Conservation (phyloP, 2,329 filamentous ascomycete species). For the Verruconis gallopava region DNA sequence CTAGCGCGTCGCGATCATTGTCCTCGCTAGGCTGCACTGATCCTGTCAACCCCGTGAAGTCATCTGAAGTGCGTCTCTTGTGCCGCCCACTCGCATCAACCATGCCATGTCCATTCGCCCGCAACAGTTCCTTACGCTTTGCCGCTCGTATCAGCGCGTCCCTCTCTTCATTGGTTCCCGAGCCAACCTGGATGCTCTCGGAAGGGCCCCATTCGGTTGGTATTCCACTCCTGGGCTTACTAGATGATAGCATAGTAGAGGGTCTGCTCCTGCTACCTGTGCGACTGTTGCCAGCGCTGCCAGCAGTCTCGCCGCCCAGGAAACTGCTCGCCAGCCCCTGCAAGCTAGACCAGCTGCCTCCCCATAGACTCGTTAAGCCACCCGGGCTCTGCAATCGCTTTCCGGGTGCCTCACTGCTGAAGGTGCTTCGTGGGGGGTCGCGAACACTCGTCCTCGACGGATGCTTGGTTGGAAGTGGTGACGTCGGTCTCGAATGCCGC, state of each 20-base stretch:
- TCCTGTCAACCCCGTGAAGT: slow-evolving; percentile 33
- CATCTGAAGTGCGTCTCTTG: slow-evolving; percentile 59
- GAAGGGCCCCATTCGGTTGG: slow-evolving; percentile 37
- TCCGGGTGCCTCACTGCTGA: slow-evolving; percentile 1
- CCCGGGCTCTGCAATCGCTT: slow-evolving; percentile 16
- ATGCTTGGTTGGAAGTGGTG: slow-evolving; percentile 25
- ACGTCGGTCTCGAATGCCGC: slow-evolving; percentile 25
- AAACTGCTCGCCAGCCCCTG: slow-evolving; percentile 37
- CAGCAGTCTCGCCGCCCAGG: slow-evolving; percentile 31
- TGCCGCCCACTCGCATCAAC: slow-evolving; percentile 34
- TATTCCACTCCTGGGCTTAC: slow-evolving; percentile 24
- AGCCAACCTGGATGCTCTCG: slow-evolving; percentile 23
- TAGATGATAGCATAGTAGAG: slow-evolving; percentile 18
- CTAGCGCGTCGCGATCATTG: slow-evolving; percentile 61
- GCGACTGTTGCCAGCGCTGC: slow-evolving; percentile 12
- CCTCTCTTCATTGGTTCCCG: slow-evolving; percentile 33
- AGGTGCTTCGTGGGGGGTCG: slow-evolving; percentile 2
- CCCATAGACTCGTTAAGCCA: slow-evolving; percentile 28
- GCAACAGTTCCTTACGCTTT: slow-evolving; percentile 36
- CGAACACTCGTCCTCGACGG: slow-evolving; percentile 21
- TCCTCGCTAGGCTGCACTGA: slow-evolving; percentile 41
- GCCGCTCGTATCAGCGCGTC: slow-evolving; percentile 34
- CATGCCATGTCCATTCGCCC: slow-evolving; percentile 26
- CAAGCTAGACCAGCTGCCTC: slow-evolving; percentile 35
- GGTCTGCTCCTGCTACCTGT: slow-evolving; percentile 20